Percentiles rank a stretch among this genome's conserved stretches.
Conservation (phyloP, 2,329 filamentous ascomycete species). For the Trichoderma lentiforme region DNA sequence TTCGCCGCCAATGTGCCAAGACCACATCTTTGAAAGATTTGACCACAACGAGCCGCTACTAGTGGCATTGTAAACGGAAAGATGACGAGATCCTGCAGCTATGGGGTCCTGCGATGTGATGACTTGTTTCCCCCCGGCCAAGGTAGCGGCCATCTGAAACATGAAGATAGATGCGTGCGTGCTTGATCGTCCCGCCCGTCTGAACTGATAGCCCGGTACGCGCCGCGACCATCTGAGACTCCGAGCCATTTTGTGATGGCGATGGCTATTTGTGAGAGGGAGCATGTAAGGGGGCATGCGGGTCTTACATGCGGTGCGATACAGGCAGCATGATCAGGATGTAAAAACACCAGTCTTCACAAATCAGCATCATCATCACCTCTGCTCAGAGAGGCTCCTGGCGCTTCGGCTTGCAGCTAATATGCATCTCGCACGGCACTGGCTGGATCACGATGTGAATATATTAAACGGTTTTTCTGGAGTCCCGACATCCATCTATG, state of each 20-base stretch:
- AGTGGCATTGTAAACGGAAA: background rate
- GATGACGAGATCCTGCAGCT: background rate
- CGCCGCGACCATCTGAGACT: background rate
- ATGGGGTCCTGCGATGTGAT: slow-evolving; percentile 11
- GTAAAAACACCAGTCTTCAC: background rate
- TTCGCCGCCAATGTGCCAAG: background rate
- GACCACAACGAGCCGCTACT: background rate
- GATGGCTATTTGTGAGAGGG: background rate
- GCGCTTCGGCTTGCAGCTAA: slow-evolving; percentile 8
- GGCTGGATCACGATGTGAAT: background rate
- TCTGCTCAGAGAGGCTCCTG: background rate
- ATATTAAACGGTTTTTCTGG: background rate
- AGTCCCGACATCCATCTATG: background rate
- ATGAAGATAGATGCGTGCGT: slow-evolving; percentile 23
- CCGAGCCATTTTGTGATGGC: background rate
- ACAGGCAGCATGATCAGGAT: background rate
- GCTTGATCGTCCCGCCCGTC: slow-evolving; percentile 29
- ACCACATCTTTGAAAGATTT: background rate
- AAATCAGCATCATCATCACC: slow-evolving; percentile 4
- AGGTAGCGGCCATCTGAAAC: slow-evolving; percentile 22
- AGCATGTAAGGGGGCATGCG: slow-evolving; percentile 7
- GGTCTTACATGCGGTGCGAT: background rate
- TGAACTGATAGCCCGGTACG: slow-evolving; percentile 15
- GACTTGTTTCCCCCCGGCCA: slow-evolving; percentile 9
- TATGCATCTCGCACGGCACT: background rate